These are phyloP conservation scores for Elongisporangium anandrum DNA, from an alignment of 352 stramenopile species.

Conservation along the genomic window DNA sequence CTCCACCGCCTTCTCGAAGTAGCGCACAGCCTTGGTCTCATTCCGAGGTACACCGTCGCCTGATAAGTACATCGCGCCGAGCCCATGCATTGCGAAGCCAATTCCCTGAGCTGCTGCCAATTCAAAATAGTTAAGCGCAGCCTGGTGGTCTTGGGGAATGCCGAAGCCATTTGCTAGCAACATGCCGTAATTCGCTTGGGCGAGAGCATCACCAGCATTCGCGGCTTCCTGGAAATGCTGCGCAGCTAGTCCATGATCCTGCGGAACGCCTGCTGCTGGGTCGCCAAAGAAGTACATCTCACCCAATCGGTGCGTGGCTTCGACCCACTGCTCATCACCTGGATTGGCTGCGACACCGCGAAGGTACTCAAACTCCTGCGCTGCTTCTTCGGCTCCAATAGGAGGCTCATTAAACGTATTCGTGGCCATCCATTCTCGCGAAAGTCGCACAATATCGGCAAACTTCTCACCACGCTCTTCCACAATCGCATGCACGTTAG, in stretches of 20 bases:
- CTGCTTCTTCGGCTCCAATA: slow-evolving; percentile 27
- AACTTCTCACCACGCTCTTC: slow-evolving; percentile 42
- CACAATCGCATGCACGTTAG: slow-evolving; percentile 46
- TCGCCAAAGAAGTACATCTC: slow-evolving; percentile 78
- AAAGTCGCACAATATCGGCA: slow-evolving; percentile 41
- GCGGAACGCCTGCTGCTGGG: slow-evolving; percentile 39
- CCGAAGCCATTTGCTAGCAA: slow-evolving; percentile 68
- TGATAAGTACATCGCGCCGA: slow-evolving; percentile 59
- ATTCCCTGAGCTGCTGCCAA: slow-evolving; percentile 44
- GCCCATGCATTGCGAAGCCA: slow-evolving; percentile 58
- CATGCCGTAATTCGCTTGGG: slow-evolving; percentile 69
- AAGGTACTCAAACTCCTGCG: slow-evolving; percentile 63
- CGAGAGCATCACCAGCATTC: slow-evolving; percentile 51
- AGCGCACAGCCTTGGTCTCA: slow-evolving; percentile 45
- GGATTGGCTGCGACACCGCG: slow-evolving; percentile 52
- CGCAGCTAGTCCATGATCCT: slow-evolving; percentile 42
- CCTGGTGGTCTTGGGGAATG: slow-evolving; percentile 44
- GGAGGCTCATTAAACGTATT: slow-evolving; percentile 17
- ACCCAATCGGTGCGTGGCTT: slow-evolving; percentile 57
- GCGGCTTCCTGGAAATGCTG: slow-evolving; percentile 67
- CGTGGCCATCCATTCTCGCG: slow-evolving; percentile 29
- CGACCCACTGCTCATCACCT: slow-evolving; percentile 48
- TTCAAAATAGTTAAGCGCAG: slow-evolving; percentile 60
- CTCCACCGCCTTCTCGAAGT: slow-evolving; percentile 54
- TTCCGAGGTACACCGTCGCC: slow-evolving; percentile 56